phyloP scores from a whole-genome alignment of 805 yeast species.

The Candida endomychidarum region DNA sequence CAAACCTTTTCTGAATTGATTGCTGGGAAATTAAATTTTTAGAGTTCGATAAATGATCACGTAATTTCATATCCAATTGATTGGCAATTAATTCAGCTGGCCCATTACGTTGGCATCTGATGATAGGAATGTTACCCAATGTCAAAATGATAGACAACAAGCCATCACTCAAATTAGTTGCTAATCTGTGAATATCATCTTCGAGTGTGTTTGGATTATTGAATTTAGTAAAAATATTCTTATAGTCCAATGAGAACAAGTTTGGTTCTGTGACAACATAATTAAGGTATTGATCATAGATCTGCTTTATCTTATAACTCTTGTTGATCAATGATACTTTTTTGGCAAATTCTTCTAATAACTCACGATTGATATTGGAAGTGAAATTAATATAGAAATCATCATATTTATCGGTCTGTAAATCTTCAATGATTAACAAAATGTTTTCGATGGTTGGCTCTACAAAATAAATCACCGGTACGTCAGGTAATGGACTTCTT shows the following conservation, averaged over 20 bases:
- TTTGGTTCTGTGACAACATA: conserved; percentile 92
- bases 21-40: conserved; percentile 20
- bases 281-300: conserved; percentile 90
- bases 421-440: conserved; percentile 64
- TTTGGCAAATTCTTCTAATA: conserved; percentile 86
- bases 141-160: conserved; percentile 74
- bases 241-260: conserved; percentile 74
- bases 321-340: conserved; percentile 72
- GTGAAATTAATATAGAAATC: conserved; percentile 84
- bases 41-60: conserved; percentile 82
- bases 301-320: conserved; percentile 74
- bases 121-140: conserved; percentile 77
- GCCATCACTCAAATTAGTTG: conserved; percentile 75
- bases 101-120: conserved; percentile 88
- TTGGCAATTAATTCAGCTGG: conserved; percentile 95
- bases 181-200: conserved; percentile 64
- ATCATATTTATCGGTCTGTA: conserved; percentile 73
- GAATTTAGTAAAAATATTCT: conserved; percentile 63
- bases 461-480: conserved; percentile 90
- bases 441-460: conserved; percentile 83
- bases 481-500: conserved; percentile 87
- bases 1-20: conserved; percentile 55
- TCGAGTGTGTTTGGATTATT: conserved; percentile 74
- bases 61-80: conserved; percentile 74
- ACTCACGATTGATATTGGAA: conserved; percentile 69